Conservation (phyloP, 1,139 yeast species). For the Nadsonia starkeyi-henricii region DNA sequence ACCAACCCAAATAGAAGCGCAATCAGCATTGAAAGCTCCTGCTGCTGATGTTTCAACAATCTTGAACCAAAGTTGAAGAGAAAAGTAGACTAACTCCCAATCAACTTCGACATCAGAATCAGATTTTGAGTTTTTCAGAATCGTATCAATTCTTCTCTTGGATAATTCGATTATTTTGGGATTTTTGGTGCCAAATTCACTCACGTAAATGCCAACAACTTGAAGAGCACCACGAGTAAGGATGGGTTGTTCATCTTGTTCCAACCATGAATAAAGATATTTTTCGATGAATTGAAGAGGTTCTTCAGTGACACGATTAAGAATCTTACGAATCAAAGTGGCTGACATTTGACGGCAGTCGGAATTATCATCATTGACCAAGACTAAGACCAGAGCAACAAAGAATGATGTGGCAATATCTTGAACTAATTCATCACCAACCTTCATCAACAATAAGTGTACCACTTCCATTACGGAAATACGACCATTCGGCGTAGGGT, state of each 20-base stretch:
- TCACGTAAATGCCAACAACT: conserved; percentile 50
- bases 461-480: conserved; percentile 84
- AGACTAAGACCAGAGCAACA: conserved; percentile 63
- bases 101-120: conserved; percentile 16
- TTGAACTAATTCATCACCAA: conserved; percentile 47
- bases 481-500: conserved; percentile 79
- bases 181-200: conserved; percentile 31
- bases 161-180: conserved; percentile 13
- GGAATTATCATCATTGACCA: conserved; percentile 67
- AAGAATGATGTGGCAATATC: conserved; percentile 63
- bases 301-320: conserved; percentile 36
- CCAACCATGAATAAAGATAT: conserved; percentile 57
- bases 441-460: conserved; percentile 52
- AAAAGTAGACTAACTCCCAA: conserved; percentile 71
- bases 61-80: conserved; percentile 38
- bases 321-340: conserved; percentile 41
- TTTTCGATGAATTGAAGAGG: conserved; percentile 38
- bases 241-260: conserved; percentile 36
- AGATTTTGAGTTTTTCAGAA: conserved; percentile 14
- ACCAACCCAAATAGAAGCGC: conserved; percentile 32
- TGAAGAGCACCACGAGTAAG: conserved; percentile 67
- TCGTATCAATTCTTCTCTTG: conserved; percentile 11
- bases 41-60: conserved; percentile 11
- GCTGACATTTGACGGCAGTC: conserved; percentile 81
- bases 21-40: neutral